phyloP scores from a whole-genome alignment of 2,329 filamentous ascomycete species.

The Claviceps arundinis region DNA sequence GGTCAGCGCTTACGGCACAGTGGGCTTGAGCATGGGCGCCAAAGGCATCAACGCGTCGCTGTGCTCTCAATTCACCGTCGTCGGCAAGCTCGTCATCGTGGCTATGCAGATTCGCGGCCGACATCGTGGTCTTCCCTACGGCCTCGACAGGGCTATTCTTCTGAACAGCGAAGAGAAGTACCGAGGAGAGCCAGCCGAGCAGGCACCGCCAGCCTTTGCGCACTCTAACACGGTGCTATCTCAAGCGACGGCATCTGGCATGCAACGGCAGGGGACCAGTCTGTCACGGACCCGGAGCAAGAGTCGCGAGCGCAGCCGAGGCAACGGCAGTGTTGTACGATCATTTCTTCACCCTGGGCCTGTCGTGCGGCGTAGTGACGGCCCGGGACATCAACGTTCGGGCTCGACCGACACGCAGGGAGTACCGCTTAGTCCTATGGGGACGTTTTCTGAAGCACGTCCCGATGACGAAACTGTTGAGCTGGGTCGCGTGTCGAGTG shows the following conservation, averaged over 20 bases:
- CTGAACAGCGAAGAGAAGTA: constrained; percentile 44
- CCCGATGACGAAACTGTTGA: constrained; percentile 16
- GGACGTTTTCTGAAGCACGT: constrained; percentile 13
- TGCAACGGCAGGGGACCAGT: constrained; percentile 17
- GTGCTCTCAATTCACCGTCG: constrained; percentile 62
- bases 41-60: constrained; percentile 64
- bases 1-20: constrained; percentile 85
- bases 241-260: constrained; percentile 16
- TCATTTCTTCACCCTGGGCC: constrained; percentile 37
- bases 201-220: constrained; percentile 25
- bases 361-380: constrained; percentile 18
- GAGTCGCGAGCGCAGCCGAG: constrained; percentile 23
- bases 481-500: constrained; percentile 13
- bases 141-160: constrained; percentile 47
- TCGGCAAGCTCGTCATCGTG: constrained; percentile 58
- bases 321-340: constrained; percentile 29
- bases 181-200: constrained; percentile 37
- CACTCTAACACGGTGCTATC: constrained; percentile 24
- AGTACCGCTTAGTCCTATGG: constrained; percentile 6
- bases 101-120: constrained; percentile 58
- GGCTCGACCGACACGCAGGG: constrained; percentile 14
- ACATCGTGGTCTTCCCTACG: constrained; percentile 55
- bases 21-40: constrained; percentile 81
- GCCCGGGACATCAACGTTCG: constrained; percentile 12
- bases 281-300: constrained; percentile 22